phyloP scores from a whole-genome alignment of 192 early-diverging fungal species.

The Lunasporangiospora selenospora region DNA sequence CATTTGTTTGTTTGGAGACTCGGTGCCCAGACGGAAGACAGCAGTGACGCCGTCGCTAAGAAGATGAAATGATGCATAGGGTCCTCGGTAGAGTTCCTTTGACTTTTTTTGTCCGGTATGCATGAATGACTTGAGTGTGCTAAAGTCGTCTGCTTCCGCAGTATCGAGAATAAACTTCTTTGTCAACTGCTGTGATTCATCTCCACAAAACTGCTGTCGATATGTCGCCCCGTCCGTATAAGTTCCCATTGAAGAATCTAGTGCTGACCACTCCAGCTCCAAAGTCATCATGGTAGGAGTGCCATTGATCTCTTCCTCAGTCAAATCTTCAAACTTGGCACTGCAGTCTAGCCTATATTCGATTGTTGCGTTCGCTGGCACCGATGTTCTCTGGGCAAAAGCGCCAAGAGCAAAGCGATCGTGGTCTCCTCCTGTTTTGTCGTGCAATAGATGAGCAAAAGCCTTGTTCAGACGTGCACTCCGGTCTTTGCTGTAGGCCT shows the following conservation, averaged over 20 bases:
- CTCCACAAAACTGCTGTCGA: slow-evolving; percentile 20
- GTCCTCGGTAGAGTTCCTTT: background rate
- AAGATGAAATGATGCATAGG: slow-evolving; percentile 37
- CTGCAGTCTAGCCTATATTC: slow-evolving; percentile 34
- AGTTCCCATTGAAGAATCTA: slow-evolving; percentile 30
- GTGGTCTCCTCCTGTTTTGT: slow-evolving; percentile 22
- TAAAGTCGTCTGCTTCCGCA: slow-evolving; percentile 32
- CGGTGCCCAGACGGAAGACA: slow-evolving; percentile 33
- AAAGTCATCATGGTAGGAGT: background rate
- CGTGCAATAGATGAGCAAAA: slow-evolving; percentile 31
- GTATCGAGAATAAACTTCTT: slow-evolving; percentile 44
- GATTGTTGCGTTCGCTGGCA: slow-evolving; percentile 23
- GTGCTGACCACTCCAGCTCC: slow-evolving; percentile 22
- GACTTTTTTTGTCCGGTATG: background rate
- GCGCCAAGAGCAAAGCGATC: slow-evolving; percentile 33
- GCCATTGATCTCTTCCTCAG: background rate
- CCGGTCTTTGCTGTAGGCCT: slow-evolving; percentile 35
- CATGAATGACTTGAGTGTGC: background rate
- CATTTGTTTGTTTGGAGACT: slow-evolving; percentile 22
- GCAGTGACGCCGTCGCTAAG: slow-evolving; percentile 30
- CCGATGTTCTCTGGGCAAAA: slow-evolving; percentile 26
- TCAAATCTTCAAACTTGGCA: background rate
- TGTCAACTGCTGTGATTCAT: slow-evolving; percentile 16
- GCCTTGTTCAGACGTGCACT: slow-evolving; percentile 40
- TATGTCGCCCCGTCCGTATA: slow-evolving; percentile 16